Percentiles rank a stretch among this genome's conserved stretches.
Conservation (phyloP, 805 yeast genomes). For the Nakazawaea ambrosiae region DNA sequence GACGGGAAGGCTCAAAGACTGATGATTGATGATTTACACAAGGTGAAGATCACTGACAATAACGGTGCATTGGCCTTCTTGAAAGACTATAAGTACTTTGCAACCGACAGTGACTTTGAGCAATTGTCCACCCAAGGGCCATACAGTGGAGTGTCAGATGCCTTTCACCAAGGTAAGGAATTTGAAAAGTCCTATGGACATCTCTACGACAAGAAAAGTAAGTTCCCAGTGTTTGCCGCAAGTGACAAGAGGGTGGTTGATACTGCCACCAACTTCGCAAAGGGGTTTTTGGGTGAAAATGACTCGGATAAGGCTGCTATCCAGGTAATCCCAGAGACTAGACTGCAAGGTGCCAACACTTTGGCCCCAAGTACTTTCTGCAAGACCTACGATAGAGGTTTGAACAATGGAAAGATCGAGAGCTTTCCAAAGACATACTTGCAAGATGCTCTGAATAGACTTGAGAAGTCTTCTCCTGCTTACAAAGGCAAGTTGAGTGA, state of each 20-base stretch:
- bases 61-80: slow-evolving; percentile 39
- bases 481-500: slow-evolving; percentile 26
- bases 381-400: slow-evolving; percentile 20
- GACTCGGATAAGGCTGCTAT: slow-evolving; percentile 29
- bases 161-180: slow-evolving; percentile 39
- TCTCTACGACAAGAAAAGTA: slow-evolving; percentile 29
- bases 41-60: slow-evolving; percentile 13
- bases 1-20: slow-evolving; percentile 14
- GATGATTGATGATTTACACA: slow-evolving; percentile 10
- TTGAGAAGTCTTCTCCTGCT: slow-evolving; percentile 29
- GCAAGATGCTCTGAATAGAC: slow-evolving; percentile 23
- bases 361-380: slow-evolving; percentile 48
- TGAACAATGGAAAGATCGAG: slow-evolving; percentile 21
- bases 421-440: slow-evolving; percentile 25
- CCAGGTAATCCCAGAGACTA: slow-evolving; percentile 38
- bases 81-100: slow-evolving; percentile 40
- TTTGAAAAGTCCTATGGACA: slow-evolving; percentile 42
- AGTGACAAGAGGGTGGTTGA: slow-evolving; percentile 48
- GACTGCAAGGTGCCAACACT: slow-evolving; percentile 47
- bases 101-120: slow-evolving; percentile 33
- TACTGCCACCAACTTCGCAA: slow-evolving; percentile 48
- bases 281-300: slow-evolving; percentile 49
- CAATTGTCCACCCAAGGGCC: slow-evolving; percentile 44
- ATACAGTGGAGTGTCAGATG: slow-evolving; percentile 47
- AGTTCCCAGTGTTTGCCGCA: slow-evolving; percentile 47